phyloP scores from a whole-genome alignment of 2,329 filamentous ascomycete genomes.

The Nemania diffusa region DNA sequence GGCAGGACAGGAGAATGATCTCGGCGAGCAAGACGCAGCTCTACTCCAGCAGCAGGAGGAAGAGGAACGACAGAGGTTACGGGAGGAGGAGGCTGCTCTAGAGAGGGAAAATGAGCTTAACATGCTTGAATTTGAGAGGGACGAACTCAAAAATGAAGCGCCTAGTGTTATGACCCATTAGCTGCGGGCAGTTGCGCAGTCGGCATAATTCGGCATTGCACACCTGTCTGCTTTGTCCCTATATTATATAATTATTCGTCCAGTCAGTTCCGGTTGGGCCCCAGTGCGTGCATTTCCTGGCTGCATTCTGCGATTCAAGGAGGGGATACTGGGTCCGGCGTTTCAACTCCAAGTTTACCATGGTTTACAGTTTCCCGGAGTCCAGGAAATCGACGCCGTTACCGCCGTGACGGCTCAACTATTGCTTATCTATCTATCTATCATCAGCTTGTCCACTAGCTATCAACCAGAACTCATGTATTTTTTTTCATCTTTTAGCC shows the following conservation, averaged over 20 bases:
- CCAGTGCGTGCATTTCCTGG: conserved; percentile 30
- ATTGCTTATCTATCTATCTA: no score
- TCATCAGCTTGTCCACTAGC: conserved; percentile 7
- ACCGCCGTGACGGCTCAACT: neutral
- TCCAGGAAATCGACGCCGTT: conserved; percentile 12
- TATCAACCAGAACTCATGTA: conserved; percentile 3
- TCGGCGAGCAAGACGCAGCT: conserved; percentile 62
- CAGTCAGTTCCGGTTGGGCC: conserved; percentile 2
- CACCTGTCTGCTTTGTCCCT: conserved; percentile 7
- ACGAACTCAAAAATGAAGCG: conserved; percentile 46
- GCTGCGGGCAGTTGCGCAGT: conserved; percentile 2
- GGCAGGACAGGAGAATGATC: conserved; percentile 57
- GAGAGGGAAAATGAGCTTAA: conserved; percentile 54
- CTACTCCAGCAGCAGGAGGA: conserved; percentile 65
- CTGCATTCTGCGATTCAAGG: conserved; percentile 22
- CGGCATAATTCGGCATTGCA: conserved; percentile 5
- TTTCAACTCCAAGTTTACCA: conserved; percentile 1
- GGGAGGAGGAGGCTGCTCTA: conserved; percentile 51
- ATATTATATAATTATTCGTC: neutral
- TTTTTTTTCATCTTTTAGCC: neutral
- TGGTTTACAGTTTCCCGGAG: neutral
- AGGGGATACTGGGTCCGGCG: conserved; percentile 8
- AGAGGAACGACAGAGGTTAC: conserved; percentile 56
- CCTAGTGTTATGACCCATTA: conserved; percentile 47
- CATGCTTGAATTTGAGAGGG: conserved; percentile 50